phyloP scores from a whole-genome alignment of 257 asterid species.

The Nicotiana paniculata region DNA sequence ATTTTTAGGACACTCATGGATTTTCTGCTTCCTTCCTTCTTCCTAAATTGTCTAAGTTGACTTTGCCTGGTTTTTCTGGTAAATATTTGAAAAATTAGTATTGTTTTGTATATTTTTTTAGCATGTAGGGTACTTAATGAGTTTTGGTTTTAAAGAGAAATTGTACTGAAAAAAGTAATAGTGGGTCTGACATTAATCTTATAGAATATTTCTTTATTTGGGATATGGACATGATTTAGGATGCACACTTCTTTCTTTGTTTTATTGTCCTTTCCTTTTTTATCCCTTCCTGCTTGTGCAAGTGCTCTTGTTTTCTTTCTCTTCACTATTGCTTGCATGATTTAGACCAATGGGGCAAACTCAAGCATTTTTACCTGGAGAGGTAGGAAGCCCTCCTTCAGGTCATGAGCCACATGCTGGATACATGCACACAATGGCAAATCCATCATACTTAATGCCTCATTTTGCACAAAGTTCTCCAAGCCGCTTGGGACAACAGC shows the following conservation, averaged over 20 bases:
- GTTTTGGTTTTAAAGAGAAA: neutral
- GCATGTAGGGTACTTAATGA: neutral
- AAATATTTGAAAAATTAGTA: neutral
- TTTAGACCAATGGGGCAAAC: constrained; percentile 52
- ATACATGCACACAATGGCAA: constrained; percentile 32
- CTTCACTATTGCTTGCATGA: constrained; percentile 7
- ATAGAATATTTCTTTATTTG: neutral
- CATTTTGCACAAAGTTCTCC: constrained; percentile 55
- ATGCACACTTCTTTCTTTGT: neutral
- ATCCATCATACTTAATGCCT: constrained; percentile 54
- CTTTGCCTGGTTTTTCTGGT: neutral
- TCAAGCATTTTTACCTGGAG: constrained; percentile 54
- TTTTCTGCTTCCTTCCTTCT: neutral
- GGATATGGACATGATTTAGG: neutral
- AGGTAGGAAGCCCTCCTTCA: constrained; percentile 45
- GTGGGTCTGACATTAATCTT: neutral
- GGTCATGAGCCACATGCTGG: constrained; percentile 39
- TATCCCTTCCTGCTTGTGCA: neutral
- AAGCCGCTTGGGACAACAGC: constrained; percentile 64
- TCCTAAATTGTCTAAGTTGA: neutral
- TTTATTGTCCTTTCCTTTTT: neutral
- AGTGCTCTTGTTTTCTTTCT: neutral
- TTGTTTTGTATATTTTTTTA: neutral
- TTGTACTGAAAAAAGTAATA: neutral
- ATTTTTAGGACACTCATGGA: neutral